These are phyloP conservation scores for Rutstroemia sp. DNA, from an alignment of 2,329 filamentous ascomycete species.

Conservation along the genomic window DNA sequence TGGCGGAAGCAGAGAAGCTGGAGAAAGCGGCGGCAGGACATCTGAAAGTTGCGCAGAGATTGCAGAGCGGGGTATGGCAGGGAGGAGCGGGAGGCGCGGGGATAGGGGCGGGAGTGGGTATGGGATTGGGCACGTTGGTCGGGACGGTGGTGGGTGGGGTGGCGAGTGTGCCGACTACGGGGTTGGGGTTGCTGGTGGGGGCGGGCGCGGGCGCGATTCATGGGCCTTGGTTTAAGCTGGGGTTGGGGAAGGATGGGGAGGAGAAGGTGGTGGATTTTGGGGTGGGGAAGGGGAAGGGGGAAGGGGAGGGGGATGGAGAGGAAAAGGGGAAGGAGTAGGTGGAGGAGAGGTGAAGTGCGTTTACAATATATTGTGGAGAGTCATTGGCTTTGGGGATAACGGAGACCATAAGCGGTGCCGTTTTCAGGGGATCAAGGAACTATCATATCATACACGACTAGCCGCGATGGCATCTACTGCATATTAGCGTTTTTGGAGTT, in stretches of 20 bases:
- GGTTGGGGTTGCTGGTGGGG: slow-evolving; percentile 17
- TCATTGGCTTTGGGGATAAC: too few species aligned
- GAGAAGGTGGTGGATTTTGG: slow-evolving; percentile 3
- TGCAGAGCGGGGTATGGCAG: slow-evolving; percentile 25
- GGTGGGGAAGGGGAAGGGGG: slow-evolving; percentile 1
- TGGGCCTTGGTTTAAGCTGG: slow-evolving; percentile 21
- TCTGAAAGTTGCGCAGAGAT: slow-evolving; percentile 53
- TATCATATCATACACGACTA: too few species aligned
- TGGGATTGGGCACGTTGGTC: slow-evolving; percentile 16
- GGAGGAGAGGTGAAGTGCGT: not conserved
- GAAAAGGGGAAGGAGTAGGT: not conserved
- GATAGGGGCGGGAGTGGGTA: slow-evolving; percentile 18
- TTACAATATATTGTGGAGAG: too few species aligned
- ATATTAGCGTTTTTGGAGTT: too few species aligned
- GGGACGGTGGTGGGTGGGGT: slow-evolving; percentile 14
- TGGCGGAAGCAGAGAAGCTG: slow-evolving; percentile 16
- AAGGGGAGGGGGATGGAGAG: not conserved
- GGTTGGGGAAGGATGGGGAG: slow-evolving; percentile 4
- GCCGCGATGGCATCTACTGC: too few species aligned
- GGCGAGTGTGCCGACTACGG: slow-evolving; percentile 15
- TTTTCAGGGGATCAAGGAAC: too few species aligned
- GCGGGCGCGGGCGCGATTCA: slow-evolving; percentile 17
- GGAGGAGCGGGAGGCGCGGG: slow-evolving; percentile 18
- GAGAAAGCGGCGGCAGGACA: slow-evolving; percentile 41
- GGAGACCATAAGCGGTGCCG: too few species aligned